Evolutionary conservation across 2,329 filamentous ascomycete species (phyloP).

Genomic region (Cercospora sp.): DNA sequence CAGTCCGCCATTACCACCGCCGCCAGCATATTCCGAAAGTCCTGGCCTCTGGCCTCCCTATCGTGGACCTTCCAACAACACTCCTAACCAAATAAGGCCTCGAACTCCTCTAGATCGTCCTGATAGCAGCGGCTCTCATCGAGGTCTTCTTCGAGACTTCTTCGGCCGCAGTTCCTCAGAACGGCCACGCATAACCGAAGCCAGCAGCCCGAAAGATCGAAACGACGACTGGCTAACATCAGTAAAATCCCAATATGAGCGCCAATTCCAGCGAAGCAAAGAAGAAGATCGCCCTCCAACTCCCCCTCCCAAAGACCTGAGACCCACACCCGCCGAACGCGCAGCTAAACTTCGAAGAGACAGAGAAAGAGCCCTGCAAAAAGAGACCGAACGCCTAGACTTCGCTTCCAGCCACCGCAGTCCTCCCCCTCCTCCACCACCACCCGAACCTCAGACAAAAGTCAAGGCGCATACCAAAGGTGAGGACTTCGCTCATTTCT

Average conservation of each 20-base stretch:
- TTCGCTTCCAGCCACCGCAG: not conserved
- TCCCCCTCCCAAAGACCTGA: not conserved
- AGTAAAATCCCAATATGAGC: not conserved
- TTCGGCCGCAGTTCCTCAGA: constrained; percentile 18
- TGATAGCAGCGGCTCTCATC: constrained; percentile 5
- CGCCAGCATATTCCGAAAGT: not conserved
- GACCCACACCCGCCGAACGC: constrained; percentile 3
- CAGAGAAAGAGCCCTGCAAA: not conserved
- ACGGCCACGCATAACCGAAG: not conserved
- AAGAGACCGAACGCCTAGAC: not conserved
- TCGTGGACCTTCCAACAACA: not conserved
- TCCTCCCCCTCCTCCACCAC: constrained; percentile 1
- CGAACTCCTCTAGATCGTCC: not conserved
- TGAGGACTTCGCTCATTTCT: constrained; percentile 20
- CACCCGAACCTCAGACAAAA: not conserved
- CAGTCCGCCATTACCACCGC: not conserved
- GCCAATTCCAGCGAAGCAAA: not conserved
- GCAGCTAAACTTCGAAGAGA: not conserved
- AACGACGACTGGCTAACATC: constrained; percentile 14
- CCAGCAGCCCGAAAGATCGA: constrained; percentile 8
- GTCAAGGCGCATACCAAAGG: not conserved
- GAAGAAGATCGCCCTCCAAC: not conserved
- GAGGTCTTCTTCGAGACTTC: constrained; percentile 12
- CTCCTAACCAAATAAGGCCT: not conserved
- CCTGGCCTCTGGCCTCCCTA: not conserved